Conservation (phyloP, 176 grass and related monocot genomes). For the Zea mays region DNA sequence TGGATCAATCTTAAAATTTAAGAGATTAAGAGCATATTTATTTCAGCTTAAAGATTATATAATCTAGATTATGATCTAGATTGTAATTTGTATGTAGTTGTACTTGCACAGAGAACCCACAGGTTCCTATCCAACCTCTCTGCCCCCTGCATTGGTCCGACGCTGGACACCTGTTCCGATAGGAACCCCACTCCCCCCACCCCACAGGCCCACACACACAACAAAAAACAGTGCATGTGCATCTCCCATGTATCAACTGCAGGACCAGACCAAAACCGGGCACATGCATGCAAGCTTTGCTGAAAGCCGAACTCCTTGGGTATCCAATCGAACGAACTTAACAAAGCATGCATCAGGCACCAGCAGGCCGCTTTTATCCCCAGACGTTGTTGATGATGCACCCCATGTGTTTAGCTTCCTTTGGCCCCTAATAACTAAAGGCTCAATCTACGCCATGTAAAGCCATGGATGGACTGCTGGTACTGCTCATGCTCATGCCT, state of each 20-base stretch:
- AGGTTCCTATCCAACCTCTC: not conserved
- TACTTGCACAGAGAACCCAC: not conserved
- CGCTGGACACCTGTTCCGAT: constrained; percentile 2
- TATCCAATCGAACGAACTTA: not conserved
- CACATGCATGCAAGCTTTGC: not conserved
- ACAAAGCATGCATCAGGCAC: not conserved
- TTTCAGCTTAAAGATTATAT: not conserved
- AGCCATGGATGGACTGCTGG: not conserved
- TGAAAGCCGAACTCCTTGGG: not conserved
- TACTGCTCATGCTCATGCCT: not conserved
- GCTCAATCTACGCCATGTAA: not conserved
- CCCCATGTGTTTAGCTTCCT: constrained; percentile 4
- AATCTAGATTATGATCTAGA: too few species aligned
- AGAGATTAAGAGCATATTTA: too few species aligned
- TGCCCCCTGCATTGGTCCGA: not conserved
- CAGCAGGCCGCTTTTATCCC: not conserved
- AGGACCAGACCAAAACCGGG: constrained; percentile 13
- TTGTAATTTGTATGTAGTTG: too few species aligned
- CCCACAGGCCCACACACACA: too few species aligned
- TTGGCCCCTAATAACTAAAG: constrained; percentile 1
- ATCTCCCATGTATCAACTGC: not conserved
- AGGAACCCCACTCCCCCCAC: not conserved
- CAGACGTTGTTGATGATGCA: not conserved
- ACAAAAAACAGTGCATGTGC: not conserved
- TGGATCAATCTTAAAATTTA: too few species aligned